These are phyloP conservation scores for Diaporthe sp. DNA, from an alignment of 2,329 filamentous ascomycete genomes.

Conservation along the genomic window DNA sequence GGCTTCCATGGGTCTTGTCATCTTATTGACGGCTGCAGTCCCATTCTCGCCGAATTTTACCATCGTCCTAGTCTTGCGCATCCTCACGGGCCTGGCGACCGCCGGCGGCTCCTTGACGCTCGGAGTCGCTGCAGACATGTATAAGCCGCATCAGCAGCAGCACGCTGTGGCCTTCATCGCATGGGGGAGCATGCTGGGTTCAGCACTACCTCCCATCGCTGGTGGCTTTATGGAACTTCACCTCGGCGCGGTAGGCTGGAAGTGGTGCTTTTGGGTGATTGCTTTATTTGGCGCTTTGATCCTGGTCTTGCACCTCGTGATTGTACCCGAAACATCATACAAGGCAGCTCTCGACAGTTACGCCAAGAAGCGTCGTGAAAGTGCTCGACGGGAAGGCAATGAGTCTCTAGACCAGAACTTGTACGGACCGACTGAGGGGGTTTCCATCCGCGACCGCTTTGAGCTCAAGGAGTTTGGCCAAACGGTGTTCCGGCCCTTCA, in stretches of 20 bases:
- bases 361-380: slow-evolving; percentile 22
- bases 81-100: slow-evolving; percentile 68
- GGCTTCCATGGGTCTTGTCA: slow-evolving; percentile 64
- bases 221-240: slow-evolving; percentile 63
- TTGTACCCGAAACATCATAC: slow-evolving; percentile 23
- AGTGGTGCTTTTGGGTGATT: slow-evolving; percentile 32
- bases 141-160: slow-evolving; percentile 68
- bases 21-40: slow-evolving; percentile 64
- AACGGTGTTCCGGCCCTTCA: slow-evolving; percentile 25
- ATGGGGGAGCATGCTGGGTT: slow-evolving; percentile 58
- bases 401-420: slow-evolving; percentile 8
- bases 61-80: slow-evolving; percentile 58
- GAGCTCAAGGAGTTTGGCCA: background rate
- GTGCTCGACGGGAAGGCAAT: slow-evolving; percentile 8
- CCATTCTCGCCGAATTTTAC: slow-evolving; percentile 58
- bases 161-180: slow-evolving; percentile 72
- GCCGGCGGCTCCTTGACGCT: slow-evolving; percentile 76
- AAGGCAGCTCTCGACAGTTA: slow-evolving; percentile 19
- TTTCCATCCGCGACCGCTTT: background rate
- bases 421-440: slow-evolving; percentile 25
- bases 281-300: background rate
- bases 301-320: background rate
- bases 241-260: background rate
- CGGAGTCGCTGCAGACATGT: slow-evolving; percentile 76
- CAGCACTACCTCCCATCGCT: slow-evolving; percentile 68